Evolutionary conservation across 345 rosid species (phyloP), one percentile per base, ranked within the genome.

Genomic region (Euphorbia lathyris): DNA sequence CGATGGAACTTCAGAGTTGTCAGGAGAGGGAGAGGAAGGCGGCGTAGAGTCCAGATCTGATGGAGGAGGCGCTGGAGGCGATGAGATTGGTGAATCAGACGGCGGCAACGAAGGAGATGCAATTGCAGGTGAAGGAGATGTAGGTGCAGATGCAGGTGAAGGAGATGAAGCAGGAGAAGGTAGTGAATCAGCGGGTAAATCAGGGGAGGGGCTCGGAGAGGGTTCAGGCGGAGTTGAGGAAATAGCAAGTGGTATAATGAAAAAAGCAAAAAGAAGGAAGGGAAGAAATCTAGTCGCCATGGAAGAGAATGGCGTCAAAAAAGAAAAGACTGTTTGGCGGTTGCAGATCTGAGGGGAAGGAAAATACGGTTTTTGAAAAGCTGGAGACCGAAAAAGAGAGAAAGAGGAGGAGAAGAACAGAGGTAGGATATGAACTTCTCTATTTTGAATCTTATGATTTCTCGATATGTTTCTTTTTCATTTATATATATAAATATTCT

Each of bases 81-180:
- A 68, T 0, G 29, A 30, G 22, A 63, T 9, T 30, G 80, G 58
- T 5, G 75, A 60, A 19, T 55, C 47, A 13, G 71, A 38, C 1
- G 83, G 84, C 29, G 89, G 59, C 10, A 25, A 68, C 0, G 76
- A 53, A 12, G 62, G 74, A 63, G 76, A 60, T 34, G 83, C 84
- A 51, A 77, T 26, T 0, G 74, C 27, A 20, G 58, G 27, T 23
- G 57, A 7, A 5, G 57, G 57, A 2, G 57, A 1, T 1, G 73
- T 74, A 30, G 77, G 7, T 2, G 38, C 4, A 34, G 38, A 7
- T 34, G 78, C 27, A 0, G 77, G 71, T 7, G 79, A 64, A 0
- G 68, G 72, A 14, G 80, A 14, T 5, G 4, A 26, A 1, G 51
- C 20, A 0, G 69, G 72, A 16, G 80, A 16, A 11, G 5, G 32